Conservation (phyloP, 257 asterid genomes). For the Capsicum rhomboideum region DNA sequence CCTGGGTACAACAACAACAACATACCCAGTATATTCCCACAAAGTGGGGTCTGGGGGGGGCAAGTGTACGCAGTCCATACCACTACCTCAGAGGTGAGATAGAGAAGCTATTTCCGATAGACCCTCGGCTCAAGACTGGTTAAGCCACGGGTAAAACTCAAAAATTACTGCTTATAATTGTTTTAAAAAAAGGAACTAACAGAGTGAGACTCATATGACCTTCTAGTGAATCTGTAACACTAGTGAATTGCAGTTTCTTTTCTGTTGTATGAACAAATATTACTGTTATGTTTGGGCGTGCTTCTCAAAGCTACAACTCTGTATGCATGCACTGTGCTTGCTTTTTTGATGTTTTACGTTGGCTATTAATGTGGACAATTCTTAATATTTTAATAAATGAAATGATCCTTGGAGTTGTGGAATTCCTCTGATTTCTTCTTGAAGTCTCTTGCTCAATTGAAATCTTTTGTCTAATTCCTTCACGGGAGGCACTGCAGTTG, state of each 20-base stretch:
- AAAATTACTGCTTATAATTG: neutral
- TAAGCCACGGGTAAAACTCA: neutral
- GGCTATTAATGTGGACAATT: neutral
- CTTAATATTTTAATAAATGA: neutral
- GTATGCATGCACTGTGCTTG: neutral
- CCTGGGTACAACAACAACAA: no score
- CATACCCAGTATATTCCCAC: no score
- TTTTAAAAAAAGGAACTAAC: neutral
- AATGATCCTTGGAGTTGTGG: neutral
- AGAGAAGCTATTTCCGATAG: no score
- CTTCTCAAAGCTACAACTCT: neutral
- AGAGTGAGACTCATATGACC: neutral
- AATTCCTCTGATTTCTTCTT: neutral
- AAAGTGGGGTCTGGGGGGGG: no score
- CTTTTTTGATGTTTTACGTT: neutral
- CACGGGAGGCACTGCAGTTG: no score
- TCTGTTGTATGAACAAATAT: neutral
- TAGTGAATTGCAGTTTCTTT: neutral
- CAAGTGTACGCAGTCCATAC: no score
- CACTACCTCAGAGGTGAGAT: no score
- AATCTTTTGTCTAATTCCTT: neutral
- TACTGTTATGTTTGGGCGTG: neutral
- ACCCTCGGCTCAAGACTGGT: no score
- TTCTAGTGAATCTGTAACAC: neutral
- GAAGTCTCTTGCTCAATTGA: neutral